Conservation (phyloP, 208 protist species). For the Crithidia mellificae region DNA sequence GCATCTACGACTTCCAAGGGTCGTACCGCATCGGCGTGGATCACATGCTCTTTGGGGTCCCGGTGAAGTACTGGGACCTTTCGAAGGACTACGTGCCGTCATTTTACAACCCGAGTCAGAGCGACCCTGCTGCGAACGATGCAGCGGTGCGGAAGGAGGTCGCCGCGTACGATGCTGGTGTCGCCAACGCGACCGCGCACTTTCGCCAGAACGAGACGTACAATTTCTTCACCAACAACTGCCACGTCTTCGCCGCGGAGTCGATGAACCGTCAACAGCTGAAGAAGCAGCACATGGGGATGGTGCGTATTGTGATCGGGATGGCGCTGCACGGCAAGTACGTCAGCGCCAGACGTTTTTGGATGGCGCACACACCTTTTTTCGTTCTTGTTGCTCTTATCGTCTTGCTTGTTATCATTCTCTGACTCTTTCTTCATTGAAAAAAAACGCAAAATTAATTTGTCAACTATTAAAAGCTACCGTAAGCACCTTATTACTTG, state of each 20-base stretch:
- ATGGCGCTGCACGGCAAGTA: constrained; percentile 53
- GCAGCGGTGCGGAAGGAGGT: constrained; percentile 41
- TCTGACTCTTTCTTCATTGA: constrained; percentile 5
- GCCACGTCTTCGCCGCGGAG: constrained; percentile 76
- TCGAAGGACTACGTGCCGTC: constrained; percentile 58
- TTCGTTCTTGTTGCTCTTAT: constrained; percentile 21
- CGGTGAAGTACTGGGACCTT: constrained; percentile 82
- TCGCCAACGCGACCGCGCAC: constrained; percentile 43
- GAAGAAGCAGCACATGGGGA: constrained; percentile 49
- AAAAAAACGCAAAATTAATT: too few relatives aligned
- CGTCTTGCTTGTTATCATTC: constrained; percentile 5
- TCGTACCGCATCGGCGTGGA: constrained; percentile 81
- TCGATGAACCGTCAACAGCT: constrained; percentile 45
- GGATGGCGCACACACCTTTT: constrained; percentile 44
- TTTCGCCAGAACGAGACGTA: constrained; percentile 74
- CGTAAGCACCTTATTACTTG: too few relatives aligned
- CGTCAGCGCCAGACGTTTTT: constrained; percentile 28
- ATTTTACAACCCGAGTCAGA: constrained; percentile 39
- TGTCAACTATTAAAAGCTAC: too few relatives aligned
- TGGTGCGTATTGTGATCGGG: constrained; percentile 42
- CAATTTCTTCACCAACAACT: constrained; percentile 92
- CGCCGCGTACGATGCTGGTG: constrained; percentile 56
- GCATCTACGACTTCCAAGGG: constrained; percentile 92
- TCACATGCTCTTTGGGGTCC: constrained; percentile 88
- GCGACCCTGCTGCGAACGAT: constrained; percentile 12